These are phyloP conservation scores for Porodaedalea pini DNA, from an alignment of 1,284 basidiomycete species.

Conservation along the genomic window DNA sequence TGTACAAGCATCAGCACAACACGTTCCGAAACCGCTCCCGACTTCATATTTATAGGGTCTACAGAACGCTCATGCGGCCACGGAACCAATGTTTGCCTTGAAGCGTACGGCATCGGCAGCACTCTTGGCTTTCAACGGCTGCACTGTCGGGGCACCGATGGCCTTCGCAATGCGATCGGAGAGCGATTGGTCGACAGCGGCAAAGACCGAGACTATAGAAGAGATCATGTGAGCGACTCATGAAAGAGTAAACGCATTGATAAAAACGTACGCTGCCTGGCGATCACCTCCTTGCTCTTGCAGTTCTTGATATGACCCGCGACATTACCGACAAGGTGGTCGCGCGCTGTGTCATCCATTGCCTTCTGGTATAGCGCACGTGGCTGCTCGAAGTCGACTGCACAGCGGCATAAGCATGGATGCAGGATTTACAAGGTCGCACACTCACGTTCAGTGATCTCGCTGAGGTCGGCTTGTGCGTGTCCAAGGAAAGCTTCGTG, in stretches of 20 bases:
- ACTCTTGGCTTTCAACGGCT: constrained; percentile 61
- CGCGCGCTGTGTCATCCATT: constrained; percentile 63
- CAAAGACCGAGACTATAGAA: constrained; percentile 70
- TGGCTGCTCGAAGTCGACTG: constrained; percentile 91
- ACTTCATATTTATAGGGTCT: too few species aligned
- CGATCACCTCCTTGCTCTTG: constrained; percentile 63
- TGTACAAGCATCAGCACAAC: too few species aligned
- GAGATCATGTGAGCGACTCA: neutral
- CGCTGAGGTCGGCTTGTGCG: constrained; percentile 71
- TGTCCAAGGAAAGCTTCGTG: constrained; percentile 78
- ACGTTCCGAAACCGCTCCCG: too few species aligned
- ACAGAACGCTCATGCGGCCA: neutral
- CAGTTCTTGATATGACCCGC: constrained; percentile 68
- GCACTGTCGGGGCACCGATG: constrained; percentile 52
- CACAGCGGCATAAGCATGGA: neutral
- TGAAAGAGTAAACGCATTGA: neutral
- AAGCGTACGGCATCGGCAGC: constrained; percentile 56
- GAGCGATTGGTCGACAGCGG: constrained; percentile 69
- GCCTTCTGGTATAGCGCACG: constrained; percentile 77
- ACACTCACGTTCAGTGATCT: constrained; percentile 70
- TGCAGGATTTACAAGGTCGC: neutral
- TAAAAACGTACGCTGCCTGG: constrained; percentile 58
- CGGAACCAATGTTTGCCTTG: constrained; percentile 26
- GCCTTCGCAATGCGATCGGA: constrained; percentile 73
- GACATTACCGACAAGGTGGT: constrained; percentile 75